Evolutionary conservation across 345 rosid genomes (phyloP), one percentile per base, ranked within the genome.

Genomic region (Streptanthus diversifolius): DNA sequence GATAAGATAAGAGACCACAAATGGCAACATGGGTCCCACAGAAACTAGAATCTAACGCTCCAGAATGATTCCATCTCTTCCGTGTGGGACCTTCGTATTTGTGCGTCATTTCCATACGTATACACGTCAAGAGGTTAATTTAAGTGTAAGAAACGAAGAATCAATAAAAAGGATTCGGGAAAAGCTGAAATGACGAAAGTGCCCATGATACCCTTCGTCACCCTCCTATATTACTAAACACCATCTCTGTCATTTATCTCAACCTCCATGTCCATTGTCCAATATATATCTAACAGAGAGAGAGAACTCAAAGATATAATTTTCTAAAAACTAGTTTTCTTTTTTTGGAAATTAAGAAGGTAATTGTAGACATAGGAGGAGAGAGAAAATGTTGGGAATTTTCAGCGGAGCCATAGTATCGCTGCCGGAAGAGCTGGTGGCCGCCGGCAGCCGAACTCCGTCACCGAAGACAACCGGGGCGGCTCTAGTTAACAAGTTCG

Each of bases 351-450:
- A 41, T 27, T 8, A 11, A 53, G 52, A 22, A 5, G 1, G 5
- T 45, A 32, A n/a, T 45, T 14, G 7, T 32, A 61, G 48, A 19
- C 5, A 15, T 67, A 24, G 8, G 18, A 11, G 7, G 52, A 68
- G 74, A 59, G 49, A 36, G 44, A 68, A 68, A 75, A 93, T 93
- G 98, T 83, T 93, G 85, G 98, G 98, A 65, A 87, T 91, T 6
- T 91, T 93, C 69, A 89, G 96, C 82, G 77, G 96, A 79, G 73
- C 84, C 22, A 76, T 93, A 45, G 79, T 93, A 47, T 84, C 97
- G 0, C 91, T 91, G n/a, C 98, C 98, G 63, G 97, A 88, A 30
- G 98, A 93, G 79, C 88, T 93, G 67, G 97, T 93, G 72, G 97
- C 95, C 0, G 98, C 98, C 32, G 98, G 98, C 19, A 72, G 89